phyloP scores from a whole-genome alignment of 495 filamentous ascomycete genomes.

The Podospora appendiculata region DNA sequence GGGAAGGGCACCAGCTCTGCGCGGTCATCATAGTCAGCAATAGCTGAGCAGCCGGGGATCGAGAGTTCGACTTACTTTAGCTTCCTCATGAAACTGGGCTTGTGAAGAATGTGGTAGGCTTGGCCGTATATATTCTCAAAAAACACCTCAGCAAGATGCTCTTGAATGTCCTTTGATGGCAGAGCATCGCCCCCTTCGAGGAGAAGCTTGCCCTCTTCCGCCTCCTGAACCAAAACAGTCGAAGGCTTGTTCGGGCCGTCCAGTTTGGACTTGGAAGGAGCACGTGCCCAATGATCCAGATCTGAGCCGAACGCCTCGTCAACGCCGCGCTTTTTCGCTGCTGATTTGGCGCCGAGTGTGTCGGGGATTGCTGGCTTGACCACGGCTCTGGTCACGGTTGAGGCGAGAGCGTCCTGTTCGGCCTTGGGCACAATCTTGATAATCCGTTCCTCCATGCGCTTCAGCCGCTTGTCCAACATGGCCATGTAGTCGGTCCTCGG shows the following conservation, averaged over 20 bases:
- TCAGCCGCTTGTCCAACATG: conserved; percentile 89
- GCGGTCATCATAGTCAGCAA: neutral
- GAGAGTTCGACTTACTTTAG: conserved; percentile 45
- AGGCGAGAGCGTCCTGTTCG: conserved; percentile 48
- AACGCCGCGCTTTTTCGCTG: conserved; percentile 72
- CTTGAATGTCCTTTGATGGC: conserved; percentile 82
- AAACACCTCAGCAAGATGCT: conserved; percentile 89
- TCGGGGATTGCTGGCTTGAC: conserved; percentile 73
- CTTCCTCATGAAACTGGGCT: conserved; percentile 90
- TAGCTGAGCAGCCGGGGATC: neutral
- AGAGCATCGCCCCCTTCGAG: conserved; percentile 78
- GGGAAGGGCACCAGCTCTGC: conserved; percentile 50
- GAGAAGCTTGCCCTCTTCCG: conserved; percentile 63
- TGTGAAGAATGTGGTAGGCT: conserved; percentile 90
- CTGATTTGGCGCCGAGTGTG: conserved; percentile 40
- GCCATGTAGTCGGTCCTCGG: conserved; percentile 98
- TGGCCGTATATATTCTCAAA: conserved; percentile 97
- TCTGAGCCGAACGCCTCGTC: conserved; percentile 84
- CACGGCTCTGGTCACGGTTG: conserved; percentile 59
- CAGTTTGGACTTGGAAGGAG: conserved; percentile 36
- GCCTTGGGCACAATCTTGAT: conserved; percentile 92
- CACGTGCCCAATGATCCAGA: conserved; percentile 72
- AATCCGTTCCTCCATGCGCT: conserved; percentile 94
- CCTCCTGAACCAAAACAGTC: conserved; percentile 54
- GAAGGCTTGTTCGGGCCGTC: conserved; percentile 43